A percentile compares a stretch with the other conserved stretches of the same genome.
Conservation (phyloP, 2,329 filamentous ascomycete species). For the Amauroascus verrucosus region DNA sequence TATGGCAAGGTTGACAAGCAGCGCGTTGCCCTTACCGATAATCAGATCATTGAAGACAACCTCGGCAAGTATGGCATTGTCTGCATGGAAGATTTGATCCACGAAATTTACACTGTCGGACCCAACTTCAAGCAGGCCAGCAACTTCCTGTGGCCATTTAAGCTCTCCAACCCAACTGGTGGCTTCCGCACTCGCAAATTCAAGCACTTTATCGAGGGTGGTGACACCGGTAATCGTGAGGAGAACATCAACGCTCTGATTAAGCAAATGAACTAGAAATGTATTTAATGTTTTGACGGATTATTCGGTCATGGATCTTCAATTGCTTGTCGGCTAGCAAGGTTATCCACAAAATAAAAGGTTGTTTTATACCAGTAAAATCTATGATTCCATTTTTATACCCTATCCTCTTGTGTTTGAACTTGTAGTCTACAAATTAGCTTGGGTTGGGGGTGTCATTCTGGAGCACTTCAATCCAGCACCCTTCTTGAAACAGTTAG, state of each 20-base stretch:
- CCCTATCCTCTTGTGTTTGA: too few species aligned
- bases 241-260: slow-evolving; percentile 94
- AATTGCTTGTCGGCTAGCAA: not conserved
- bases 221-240: slow-evolving; percentile 97
- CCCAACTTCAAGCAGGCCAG: slow-evolving; percentile 99
- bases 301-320: slow-evolving; percentile 3
- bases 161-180: slow-evolving; percentile 96
- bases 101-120: slow-evolving; percentile 97
- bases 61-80: slow-evolving; percentile 98
- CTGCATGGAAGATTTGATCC: slow-evolving; percentile 97
- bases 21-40: slow-evolving; percentile 91
- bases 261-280: slow-evolving; percentile 89
- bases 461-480: too few species aligned
- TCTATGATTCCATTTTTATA: not conserved
- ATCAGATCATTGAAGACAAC: slow-evolving; percentile 91
- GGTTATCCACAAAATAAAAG: not conserved
- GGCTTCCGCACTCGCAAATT: slow-evolving; percentile 96
- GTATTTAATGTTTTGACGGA: slow-evolving; percentile 1
- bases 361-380: not conserved
- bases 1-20: slow-evolving; percentile 99
- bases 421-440: too few species aligned
- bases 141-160: slow-evolving; percentile 99
- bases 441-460: too few species aligned
- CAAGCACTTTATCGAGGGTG: slow-evolving; percentile 97
- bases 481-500: too few species aligned